These are phyloP conservation scores for Gracilaria caudata DNA, from an alignment of 23 red algal species.

Conservation along the genomic window DNA sequence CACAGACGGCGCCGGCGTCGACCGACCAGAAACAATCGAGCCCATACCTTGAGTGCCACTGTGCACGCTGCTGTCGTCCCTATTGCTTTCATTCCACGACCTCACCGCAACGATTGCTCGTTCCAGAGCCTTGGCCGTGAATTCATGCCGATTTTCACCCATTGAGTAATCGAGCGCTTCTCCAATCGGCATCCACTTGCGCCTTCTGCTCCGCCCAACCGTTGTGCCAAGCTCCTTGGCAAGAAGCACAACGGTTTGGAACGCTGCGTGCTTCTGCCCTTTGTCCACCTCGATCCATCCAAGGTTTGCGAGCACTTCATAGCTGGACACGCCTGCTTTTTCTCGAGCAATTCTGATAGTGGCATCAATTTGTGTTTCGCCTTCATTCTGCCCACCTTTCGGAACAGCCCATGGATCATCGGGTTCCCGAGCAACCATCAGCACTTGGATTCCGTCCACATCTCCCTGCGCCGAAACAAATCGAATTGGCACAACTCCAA, in stretches of 20 bases:
- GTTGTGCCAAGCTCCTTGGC: constrained; percentile 58
- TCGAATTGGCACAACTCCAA: constrained; percentile 58
- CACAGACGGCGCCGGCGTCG: background rate
- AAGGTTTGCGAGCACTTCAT: constrained; percentile 51
- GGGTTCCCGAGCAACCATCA: constrained; percentile 47
- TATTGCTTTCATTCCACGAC: constrained; percentile 16
- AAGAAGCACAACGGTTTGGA: constrained; percentile 47
- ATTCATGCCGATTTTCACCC: constrained; percentile 32
- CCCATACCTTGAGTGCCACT: background rate
- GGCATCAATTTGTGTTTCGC: constrained; percentile 43
- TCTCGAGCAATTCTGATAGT: constrained; percentile 58
- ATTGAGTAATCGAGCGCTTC: constrained; percentile 44
- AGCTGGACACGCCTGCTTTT: constrained; percentile 56
- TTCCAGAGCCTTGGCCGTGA: constrained; percentile 39
- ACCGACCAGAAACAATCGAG: background rate
- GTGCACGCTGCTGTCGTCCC: constrained; percentile 7
- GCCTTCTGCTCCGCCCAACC: constrained; percentile 29
- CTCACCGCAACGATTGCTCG: constrained; percentile 16
- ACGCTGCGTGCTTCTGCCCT: constrained; percentile 39
- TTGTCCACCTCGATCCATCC: constrained; percentile 61
- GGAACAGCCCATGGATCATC: constrained; percentile 70
- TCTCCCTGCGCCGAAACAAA: constrained; percentile 20
- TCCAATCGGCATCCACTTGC: constrained; percentile 52
- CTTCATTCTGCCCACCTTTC: constrained; percentile 60
- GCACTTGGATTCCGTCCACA: constrained; percentile 31